Evolutionary conservation across 2,329 filamentous ascomycete genomes (phyloP).

Genomic region (Ophiostoma ips): DNA sequence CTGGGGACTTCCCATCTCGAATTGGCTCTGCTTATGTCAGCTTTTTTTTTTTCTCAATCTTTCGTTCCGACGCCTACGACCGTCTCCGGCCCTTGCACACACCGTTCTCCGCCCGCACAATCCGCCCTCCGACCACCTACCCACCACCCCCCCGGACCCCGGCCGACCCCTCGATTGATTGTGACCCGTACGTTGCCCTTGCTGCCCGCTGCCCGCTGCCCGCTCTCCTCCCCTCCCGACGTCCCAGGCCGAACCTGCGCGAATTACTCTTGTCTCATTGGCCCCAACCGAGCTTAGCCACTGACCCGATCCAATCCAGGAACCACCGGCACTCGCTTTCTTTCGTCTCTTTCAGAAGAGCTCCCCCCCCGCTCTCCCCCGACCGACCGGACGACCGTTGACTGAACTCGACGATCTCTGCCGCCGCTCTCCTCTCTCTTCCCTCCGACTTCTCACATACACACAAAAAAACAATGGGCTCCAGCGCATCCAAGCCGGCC

Average conservation of each 20-base stretch:
- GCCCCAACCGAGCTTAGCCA: not conserved
- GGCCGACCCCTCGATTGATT: not conserved
- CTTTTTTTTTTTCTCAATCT: not conserved
- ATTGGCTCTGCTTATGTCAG: not conserved
- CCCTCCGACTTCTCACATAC: conserved; percentile 4
- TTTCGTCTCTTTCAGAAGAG: not conserved
- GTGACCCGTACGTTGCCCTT: not conserved
- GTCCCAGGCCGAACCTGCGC: no score
- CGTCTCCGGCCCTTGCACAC: not conserved
- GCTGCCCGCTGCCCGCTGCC: no score
- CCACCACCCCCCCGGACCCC: not conserved
- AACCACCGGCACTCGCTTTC: not conserved
- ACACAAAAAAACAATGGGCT: conserved; percentile 35
- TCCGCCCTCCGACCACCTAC: no score
- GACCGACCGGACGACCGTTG: not conserved
- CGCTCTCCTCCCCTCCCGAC: no score
- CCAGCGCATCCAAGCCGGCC: conserved; percentile 40
- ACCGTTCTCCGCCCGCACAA: not conserved
- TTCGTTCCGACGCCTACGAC: not conserved
- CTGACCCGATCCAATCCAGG: not conserved
- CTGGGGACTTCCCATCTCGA: not conserved
- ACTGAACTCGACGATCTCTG: not conserved
- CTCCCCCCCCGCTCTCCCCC: not conserved
- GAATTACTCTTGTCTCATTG: not conserved
- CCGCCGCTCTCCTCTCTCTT: not conserved